Percentiles rank a stretch among this genome's conserved stretches.
phyloP scores from a whole-genome alignment of 2,329 filamentous ascomycete species.

The Periconia macrospinosa region DNA sequence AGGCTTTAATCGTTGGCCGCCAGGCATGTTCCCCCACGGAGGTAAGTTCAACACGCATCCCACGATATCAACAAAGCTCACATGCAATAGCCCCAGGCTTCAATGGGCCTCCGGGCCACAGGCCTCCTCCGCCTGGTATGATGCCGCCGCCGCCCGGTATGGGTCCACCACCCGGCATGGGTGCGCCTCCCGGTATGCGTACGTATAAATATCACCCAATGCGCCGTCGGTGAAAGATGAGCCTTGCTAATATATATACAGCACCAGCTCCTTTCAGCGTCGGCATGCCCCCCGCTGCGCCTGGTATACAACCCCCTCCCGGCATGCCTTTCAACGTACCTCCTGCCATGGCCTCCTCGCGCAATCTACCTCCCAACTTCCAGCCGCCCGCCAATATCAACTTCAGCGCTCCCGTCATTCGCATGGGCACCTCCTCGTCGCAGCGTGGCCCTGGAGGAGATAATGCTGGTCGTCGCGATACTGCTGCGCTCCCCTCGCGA shows the following conservation, averaged over 20 bases:
- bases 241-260: slow-evolving; percentile 32
- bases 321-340: slow-evolving; percentile 74
- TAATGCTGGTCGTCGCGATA: slow-evolving; percentile 54
- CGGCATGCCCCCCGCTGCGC: slow-evolving; percentile 58
- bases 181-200: slow-evolving; percentile 53
- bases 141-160: slow-evolving; percentile 69
- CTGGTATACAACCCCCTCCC: slow-evolving; percentile 76
- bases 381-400: slow-evolving; percentile 93
- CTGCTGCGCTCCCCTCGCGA: slow-evolving; percentile 41
- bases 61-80: slow-evolving; percentile 13
- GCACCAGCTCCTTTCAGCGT: slow-evolving; percentile 76
- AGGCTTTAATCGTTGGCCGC: too few relatives aligned
- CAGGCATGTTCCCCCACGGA: too few relatives aligned
- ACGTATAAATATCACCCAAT: neutral
- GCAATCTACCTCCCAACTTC: slow-evolving; percentile 78
- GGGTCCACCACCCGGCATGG: slow-evolving; percentile 79
- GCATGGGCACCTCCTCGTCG: slow-evolving; percentile 74
- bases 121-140: slow-evolving; percentile 73
- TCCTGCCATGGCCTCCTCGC: slow-evolving; percentile 77
- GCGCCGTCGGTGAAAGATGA: neutral
- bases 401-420: slow-evolving; percentile 94
- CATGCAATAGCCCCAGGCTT: slow-evolving; percentile 60
- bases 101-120: slow-evolving; percentile 74
- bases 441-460: slow-evolving; percentile 58
- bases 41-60: too few relatives aligned